Base-by-base conservation (phyloP, 2,329 filamentous ascomycete species). In the Hortaea werneckii region DNA sequence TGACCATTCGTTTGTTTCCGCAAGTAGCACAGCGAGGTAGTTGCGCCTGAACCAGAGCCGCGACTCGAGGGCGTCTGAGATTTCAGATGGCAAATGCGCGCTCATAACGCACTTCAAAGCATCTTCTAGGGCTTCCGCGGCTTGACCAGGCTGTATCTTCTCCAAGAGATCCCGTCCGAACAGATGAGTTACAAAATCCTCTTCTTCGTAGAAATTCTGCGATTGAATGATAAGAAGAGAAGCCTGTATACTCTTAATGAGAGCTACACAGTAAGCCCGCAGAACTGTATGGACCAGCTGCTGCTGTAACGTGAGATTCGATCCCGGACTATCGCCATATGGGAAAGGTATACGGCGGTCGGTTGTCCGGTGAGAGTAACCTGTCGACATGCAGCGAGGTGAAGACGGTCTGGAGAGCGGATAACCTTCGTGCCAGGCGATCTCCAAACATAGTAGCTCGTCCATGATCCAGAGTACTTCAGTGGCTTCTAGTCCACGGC, bases 401-500 rank as follows among this genome's bases (percentile, higher is more conserved):
- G 62, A 96, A 88, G 1, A 98, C 70, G 0, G 92, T 96, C 64
- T 96, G 92, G 90, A 94, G 6, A 98, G 76, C 1, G 92, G 88
- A 60, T 95, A 89, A n/a, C 94, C 92, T 56, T 87, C 80, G 63
- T 96, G 88, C 89, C 94, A 98, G 51, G 88, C 87, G 79, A 95
- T 94, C 83, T 96, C 92, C 45, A 90, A 82, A 60, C 84, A 92
- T 13, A 95, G 72, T 30, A 98, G 71, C 63, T 95, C 85, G 61
- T 98, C 92, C 70, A 98, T 94, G 54, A 98, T 87, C 29, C 92
- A 90, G 44, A 98, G 70, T 1, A 94, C 79, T 65, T 98, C 83
- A 55, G 84, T 79, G 4, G 54, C 50, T 11, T 46, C 39, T 12
- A 57, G 50, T 11, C 47, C 43, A 9, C 40, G 42, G 29, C 48